Evolutionary conservation across 1,284 basidiomycete genomes (phyloP), one percentile per base, ranked within the genome.

Genomic region (Pseudozyma pruni): DNA sequence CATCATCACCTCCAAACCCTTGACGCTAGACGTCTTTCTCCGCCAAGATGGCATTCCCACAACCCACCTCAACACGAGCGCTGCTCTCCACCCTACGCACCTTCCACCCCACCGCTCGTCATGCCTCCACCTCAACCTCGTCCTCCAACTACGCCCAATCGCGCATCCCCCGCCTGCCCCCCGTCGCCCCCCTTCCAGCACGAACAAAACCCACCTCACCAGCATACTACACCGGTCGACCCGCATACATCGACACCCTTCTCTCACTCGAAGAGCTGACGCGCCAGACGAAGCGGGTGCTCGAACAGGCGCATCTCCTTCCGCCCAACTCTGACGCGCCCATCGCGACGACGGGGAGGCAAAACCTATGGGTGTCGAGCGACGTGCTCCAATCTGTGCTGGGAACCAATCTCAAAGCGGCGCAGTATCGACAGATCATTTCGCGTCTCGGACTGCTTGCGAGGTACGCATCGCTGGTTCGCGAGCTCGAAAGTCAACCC

Each of bases 141-240:
- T 32, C 49, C 2, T 50, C 59, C 1, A 32, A 50, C 8, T 66
- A 57, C 52, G 13, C 33, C 5, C 47, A 38, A 29, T 37, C 57
- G 2, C 49, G 54, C 8, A 42, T 51, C 2, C 68, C 68, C 1
- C 54, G 41, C 8, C 40, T 66, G 8, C 68, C 62, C 1, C 62
- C 68, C 14, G 45, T 53, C 1, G 57, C 68, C 0, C 67, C 67
- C 2, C 48, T 71, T 5, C 58, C 68, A 1, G 35, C 49, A 7
- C 83, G 82, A 5, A 44, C 72, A 38, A 83, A 83, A 57, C 86
- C 85, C 1, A 54, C 74, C 3, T 90, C 91, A 1, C 87, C 91
- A 16, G 88, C 88, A 46, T 94, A 93, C 85, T 96, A 91, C 84
- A 93, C 93, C n/a, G 90, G 89, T n/a, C 88, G 90, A 41, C 86